phyloP scores from a whole-genome alignment of 768 basidiomycete genomes.

The Clathrus columnatus region DNA sequence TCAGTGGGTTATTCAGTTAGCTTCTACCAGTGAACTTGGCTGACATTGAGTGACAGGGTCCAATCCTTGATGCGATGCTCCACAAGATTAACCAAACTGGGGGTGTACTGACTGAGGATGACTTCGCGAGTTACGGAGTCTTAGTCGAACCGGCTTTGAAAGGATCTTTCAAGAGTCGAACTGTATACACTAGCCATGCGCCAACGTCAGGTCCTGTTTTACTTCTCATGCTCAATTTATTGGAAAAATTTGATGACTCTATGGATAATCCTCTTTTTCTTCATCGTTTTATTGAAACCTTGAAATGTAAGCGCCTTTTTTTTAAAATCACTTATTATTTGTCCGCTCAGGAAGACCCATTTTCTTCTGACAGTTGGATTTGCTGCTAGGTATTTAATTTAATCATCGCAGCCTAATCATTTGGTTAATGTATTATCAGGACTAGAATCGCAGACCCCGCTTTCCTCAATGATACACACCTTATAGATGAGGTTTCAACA shows the following conservation, averaged over 20 bases:
- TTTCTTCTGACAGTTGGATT: slow-evolving; percentile 46
- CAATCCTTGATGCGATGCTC: slow-evolving; percentile 73
- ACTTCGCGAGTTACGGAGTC: slow-evolving; percentile 63
- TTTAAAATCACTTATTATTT: slow-evolving; percentile 10
- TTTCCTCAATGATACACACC: slow-evolving; percentile 46
- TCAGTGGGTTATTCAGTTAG: slow-evolving; percentile 33
- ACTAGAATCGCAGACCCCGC: slow-evolving; percentile 77
- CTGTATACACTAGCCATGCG: slow-evolving; percentile 75
- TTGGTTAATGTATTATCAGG: slow-evolving; percentile 28
- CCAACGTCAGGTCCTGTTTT: slow-evolving; percentile 88
- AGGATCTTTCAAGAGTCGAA: slow-evolving; percentile 69
- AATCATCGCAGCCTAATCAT: not conserved
- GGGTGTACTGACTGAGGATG: slow-evolving; percentile 70
- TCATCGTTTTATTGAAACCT: slow-evolving; percentile 75
- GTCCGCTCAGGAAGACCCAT: not conserved
- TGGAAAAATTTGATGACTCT: slow-evolving; percentile 60
- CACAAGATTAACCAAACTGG: slow-evolving; percentile 61
- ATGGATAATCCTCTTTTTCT: slow-evolving; percentile 54
- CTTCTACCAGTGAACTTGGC: slow-evolving; percentile 11
- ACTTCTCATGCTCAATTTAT: slow-evolving; percentile 82
- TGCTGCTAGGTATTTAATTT: slow-evolving; percentile 40
- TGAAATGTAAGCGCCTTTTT: slow-evolving; percentile 56
- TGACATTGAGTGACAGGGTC: slow-evolving; percentile 40
- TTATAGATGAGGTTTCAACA: slow-evolving; percentile 56
- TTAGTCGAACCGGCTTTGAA: slow-evolving; percentile 64